Conservation (phyloP, 805 yeast genomes). For the Scheffersomyces amazonensis region DNA sequence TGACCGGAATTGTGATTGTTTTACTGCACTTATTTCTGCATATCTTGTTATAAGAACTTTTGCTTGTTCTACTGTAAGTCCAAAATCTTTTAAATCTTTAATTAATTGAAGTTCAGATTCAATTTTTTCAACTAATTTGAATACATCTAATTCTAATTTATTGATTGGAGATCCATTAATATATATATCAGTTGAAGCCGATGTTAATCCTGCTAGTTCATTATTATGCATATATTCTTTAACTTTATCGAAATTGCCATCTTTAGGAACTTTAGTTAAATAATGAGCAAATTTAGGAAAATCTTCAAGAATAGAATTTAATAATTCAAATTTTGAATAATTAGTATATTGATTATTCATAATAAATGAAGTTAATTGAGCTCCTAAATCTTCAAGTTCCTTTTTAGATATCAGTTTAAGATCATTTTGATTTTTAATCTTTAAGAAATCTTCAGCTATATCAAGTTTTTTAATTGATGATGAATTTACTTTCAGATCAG, state of each 20-base stretch:
- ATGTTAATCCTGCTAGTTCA: conserved; percentile 33
- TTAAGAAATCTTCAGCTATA: conserved; percentile 13
- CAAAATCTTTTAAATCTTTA: conserved; percentile 21
- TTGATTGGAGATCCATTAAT: conserved; percentile 67
- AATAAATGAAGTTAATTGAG: conserved; percentile 41
- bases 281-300: conserved; percentile 54
- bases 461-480: conserved; percentile 1
- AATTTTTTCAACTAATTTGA: conserved; percentile 40
- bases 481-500: conserved; percentile 10
- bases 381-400: conserved; percentile 34
- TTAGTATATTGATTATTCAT: conserved; percentile 11
- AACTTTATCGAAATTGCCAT: conserved; percentile 16
- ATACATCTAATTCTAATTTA: conserved; percentile 41
- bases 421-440: conserved; percentile 12
- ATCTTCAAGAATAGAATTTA: conserved; percentile 42
- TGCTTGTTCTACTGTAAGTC: conserved; percentile 30
- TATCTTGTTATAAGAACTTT: conserved; percentile 32
- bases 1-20: conserved; percentile 29
- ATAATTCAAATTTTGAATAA: conserved; percentile 25
- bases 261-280: conserved; percentile 16
- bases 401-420: conserved; percentile 26
- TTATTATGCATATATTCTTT: conserved; percentile 24
- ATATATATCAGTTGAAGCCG: conserved; percentile 50
- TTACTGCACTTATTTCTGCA: conserved; percentile 39
- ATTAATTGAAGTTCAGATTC: conserved; percentile 21